phyloP scores from a whole-genome alignment of 1,139 yeast species.

The Candida sp. region DNA sequence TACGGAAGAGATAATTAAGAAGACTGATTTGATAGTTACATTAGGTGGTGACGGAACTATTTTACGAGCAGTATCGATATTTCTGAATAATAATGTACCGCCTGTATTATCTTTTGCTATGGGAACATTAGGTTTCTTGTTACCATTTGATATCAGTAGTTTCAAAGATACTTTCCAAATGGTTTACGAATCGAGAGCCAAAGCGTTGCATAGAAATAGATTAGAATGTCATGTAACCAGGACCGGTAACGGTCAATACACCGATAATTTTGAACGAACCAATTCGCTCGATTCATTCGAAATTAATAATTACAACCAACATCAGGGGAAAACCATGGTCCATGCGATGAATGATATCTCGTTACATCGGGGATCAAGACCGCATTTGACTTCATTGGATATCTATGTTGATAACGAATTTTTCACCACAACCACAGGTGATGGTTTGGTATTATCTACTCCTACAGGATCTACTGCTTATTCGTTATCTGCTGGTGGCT shows the following conservation, averaged over 20 bases:
- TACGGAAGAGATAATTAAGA: constrained; percentile 49
- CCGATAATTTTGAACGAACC: background rate
- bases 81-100: constrained; percentile 71
- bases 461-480: constrained; percentile 98
- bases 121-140: constrained; percentile 87
- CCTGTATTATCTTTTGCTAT: constrained; percentile 87
- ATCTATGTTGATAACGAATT: constrained; percentile 78
- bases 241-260: constrained; percentile 4
- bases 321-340: constrained; percentile 23
- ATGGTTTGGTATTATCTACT: constrained; percentile 80
- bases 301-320: constrained; percentile 10
- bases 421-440: constrained; percentile 87
- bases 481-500: constrained; percentile 86
- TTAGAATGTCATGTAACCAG: constrained; percentile 72
- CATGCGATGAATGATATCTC: constrained; percentile 94
- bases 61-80: constrained; percentile 63
- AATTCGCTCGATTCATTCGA: constrained; percentile 3
- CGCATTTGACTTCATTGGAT: constrained; percentile 80
- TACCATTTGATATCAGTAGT: constrained; percentile 78
- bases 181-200: constrained; percentile 66
- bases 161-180: constrained; percentile 57
- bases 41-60: constrained; percentile 97
- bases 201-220: constrained; percentile 72
- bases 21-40: constrained; percentile 74
- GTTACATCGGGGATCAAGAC: constrained; percentile 84